Percentiles rank a stretch among this genome's conserved stretches.
phyloP scores from a whole-genome alignment of 441 rosid species.

The Isatis lusitanica region DNA sequence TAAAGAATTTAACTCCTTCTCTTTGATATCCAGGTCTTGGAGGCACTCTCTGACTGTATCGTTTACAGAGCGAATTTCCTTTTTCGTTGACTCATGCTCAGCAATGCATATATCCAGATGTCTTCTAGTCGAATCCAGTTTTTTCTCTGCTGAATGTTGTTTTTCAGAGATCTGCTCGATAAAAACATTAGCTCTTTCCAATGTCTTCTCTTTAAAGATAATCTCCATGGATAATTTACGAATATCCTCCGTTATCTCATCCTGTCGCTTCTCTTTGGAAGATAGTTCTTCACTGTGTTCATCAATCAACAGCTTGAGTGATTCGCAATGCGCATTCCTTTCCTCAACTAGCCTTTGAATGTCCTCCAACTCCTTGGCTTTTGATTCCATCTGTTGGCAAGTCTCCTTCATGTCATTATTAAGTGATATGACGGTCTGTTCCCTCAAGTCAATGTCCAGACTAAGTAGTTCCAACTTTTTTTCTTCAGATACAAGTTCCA shows the following conservation, averaged over 20 bases:
- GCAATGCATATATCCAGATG: not conserved
- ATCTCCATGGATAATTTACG: slow-evolving; percentile 20
- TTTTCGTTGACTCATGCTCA: slow-evolving; percentile 25
- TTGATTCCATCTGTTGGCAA: slow-evolving; percentile 28
- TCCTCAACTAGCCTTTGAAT: slow-evolving; percentile 19
- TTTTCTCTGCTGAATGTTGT: slow-evolving; percentile 18
- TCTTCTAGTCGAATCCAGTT: slow-evolving; percentile 25
- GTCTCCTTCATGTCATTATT: slow-evolving; percentile 27
- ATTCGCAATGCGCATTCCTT: not conserved
- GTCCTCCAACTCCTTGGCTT: slow-evolving; percentile 29
- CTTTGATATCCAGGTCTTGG: slow-evolving; percentile 31
- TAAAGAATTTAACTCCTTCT: slow-evolving; percentile 33
- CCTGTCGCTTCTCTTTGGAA: slow-evolving; percentile 13
- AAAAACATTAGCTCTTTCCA: slow-evolving; percentile 30
- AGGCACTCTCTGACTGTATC: slow-evolving; percentile 9
- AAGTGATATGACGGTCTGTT: slow-evolving; percentile 12
- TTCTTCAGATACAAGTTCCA: slow-evolving; percentile 30
- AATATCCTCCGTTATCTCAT: slow-evolving; percentile 25
- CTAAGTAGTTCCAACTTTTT: slow-evolving; percentile 11
- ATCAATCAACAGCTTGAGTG: slow-evolving; percentile 9
- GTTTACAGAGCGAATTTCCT: slow-evolving; percentile 25
- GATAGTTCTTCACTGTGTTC: slow-evolving; percentile 30
- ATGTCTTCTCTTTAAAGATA: slow-evolving; percentile 18
- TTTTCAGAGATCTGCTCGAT: slow-evolving; percentile 23
- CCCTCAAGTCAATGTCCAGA: slow-evolving; percentile 30